These are phyloP conservation scores for Rhazya stricta DNA, from an alignment of 257 asterid genomes.

Conservation along the genomic window DNA sequence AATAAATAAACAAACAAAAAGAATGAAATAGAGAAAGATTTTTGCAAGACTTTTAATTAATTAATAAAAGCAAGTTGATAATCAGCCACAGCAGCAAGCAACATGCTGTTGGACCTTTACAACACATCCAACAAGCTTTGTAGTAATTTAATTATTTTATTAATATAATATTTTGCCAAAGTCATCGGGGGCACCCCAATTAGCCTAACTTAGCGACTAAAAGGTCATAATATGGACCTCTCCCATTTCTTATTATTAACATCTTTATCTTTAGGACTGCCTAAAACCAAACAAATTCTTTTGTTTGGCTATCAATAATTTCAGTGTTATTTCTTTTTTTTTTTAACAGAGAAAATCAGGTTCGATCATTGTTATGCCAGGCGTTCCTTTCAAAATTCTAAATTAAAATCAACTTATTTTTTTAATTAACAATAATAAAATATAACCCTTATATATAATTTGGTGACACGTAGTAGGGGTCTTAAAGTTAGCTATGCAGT, in stretches of 20 bases:
- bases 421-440: too few relatives aligned
- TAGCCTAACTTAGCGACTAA: background rate
- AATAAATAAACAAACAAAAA: background rate
- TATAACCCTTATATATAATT: too few relatives aligned
- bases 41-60: conserved; percentile 22
- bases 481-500: background rate
- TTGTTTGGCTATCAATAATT: too few relatives aligned
- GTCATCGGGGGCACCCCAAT: too few relatives aligned
- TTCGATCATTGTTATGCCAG: too few relatives aligned
- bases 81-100: conserved; percentile 33
- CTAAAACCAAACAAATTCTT: too few relatives aligned
- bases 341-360: too few relatives aligned
- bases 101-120: conserved; percentile 32
- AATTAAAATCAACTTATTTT: too few relatives aligned
- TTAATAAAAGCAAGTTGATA: conserved; percentile 35
- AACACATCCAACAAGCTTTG: conserved; percentile 25
- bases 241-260: background rate
- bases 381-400: too few relatives aligned
- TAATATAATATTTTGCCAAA: background rate
- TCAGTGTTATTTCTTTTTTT: too few relatives aligned
- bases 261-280: background rate
- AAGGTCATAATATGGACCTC: background rate
- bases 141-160: conserved; percentile 12
- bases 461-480: too few relatives aligned
- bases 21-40: background rate